These are phyloP conservation scores for Aspergillus felis DNA, from an alignment of 2,329 filamentous ascomycete species.

Conservation along the genomic window DNA sequence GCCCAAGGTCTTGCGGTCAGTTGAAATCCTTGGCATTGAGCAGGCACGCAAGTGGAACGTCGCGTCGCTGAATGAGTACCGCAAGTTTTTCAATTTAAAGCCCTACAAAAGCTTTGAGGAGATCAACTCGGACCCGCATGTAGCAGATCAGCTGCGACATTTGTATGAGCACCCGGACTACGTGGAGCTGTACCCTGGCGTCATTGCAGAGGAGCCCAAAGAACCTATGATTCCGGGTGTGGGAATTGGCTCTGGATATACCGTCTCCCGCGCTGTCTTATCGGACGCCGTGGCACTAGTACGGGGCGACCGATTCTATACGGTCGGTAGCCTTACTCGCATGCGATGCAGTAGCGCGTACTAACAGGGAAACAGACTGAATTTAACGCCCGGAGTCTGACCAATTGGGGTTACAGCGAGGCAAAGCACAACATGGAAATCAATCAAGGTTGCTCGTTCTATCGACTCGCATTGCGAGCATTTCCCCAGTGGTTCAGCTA, in stretches of 20 bases:
- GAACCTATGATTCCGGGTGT: slow-evolving; percentile 69
- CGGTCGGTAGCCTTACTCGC: slow-evolving; percentile 28
- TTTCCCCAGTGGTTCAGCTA: slow-evolving; percentile 75
- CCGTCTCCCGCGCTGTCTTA: slow-evolving; percentile 70
- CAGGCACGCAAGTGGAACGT: slow-evolving; percentile 74
- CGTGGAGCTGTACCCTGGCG: slow-evolving; percentile 75
- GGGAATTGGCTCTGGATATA: slow-evolving; percentile 71
- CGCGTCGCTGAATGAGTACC: slow-evolving; percentile 77
- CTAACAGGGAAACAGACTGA: slow-evolving; percentile 43
- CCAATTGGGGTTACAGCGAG: slow-evolving; percentile 79
- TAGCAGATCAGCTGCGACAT: slow-evolving; percentile 61
- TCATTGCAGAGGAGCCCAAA: slow-evolving; percentile 73
- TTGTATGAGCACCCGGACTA: slow-evolving; percentile 70
- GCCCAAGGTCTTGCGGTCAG: slow-evolving; percentile 66
- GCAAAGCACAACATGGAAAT: slow-evolving; percentile 67
- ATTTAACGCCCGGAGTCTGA: slow-evolving; percentile 68
- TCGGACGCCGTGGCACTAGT: slow-evolving; percentile 75
- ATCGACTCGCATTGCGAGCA: slow-evolving; percentile 75
- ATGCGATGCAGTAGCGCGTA: slow-evolving; percentile 21
- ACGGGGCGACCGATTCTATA: slow-evolving; percentile 74
- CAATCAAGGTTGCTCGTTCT: slow-evolving; percentile 79
- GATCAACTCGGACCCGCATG: slow-evolving; percentile 72
- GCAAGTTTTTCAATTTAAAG: slow-evolving; percentile 74
- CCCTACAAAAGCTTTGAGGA: slow-evolving; percentile 75
- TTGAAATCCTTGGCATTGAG: slow-evolving; percentile 77